These are phyloP conservation scores for Exophiala xenobiotica DNA, from an alignment of 2,329 filamentous ascomycete genomes.

Conservation along the genomic window DNA sequence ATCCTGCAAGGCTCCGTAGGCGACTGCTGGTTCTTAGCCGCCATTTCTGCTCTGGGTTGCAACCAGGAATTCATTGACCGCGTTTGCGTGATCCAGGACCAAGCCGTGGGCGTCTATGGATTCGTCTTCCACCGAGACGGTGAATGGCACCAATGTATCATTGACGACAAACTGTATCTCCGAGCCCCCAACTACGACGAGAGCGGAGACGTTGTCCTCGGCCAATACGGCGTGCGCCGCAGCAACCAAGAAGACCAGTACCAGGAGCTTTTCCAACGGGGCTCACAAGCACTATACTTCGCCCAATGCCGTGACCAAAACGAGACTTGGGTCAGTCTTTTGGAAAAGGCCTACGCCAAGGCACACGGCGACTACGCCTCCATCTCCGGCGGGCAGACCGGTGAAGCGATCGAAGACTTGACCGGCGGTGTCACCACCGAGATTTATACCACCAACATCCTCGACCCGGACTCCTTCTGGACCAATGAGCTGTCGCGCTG, in stretches of 20 bases:
- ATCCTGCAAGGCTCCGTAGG: constrained; percentile 68
- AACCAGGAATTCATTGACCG: constrained; percentile 70
- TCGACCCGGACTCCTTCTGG: constrained; percentile 78
- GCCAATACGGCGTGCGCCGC: constrained; percentile 73
- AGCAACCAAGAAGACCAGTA: constrained; percentile 71
- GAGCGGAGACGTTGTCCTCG: constrained; percentile 69
- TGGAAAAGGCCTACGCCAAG: constrained; percentile 76
- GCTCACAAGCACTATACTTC: constrained; percentile 75
- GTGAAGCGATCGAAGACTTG: constrained; percentile 59
- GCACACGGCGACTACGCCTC: constrained; percentile 76
- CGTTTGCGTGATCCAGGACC: constrained; percentile 72
- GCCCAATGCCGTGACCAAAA: constrained; percentile 72
- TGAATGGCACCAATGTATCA: constrained; percentile 88
- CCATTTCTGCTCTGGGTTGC: constrained; percentile 73
- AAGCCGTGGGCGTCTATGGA: constrained; percentile 76
- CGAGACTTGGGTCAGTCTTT: constrained; percentile 77
- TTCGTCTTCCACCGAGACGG: constrained; percentile 84
- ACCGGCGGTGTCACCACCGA: constrained; percentile 54
- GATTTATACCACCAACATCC: constrained; percentile 47
- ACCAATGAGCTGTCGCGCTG: constrained; percentile 74
- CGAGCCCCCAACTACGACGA: constrained; percentile 82
- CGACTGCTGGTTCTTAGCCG: constrained; percentile 85
- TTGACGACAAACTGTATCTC: constrained; percentile 88
- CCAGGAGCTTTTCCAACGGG: constrained; percentile 68
- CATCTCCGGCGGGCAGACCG: constrained; percentile 73